phyloP scores from a whole-genome alignment of 1,284 basidiomycete species.

The Boletus semigastroideus region DNA sequence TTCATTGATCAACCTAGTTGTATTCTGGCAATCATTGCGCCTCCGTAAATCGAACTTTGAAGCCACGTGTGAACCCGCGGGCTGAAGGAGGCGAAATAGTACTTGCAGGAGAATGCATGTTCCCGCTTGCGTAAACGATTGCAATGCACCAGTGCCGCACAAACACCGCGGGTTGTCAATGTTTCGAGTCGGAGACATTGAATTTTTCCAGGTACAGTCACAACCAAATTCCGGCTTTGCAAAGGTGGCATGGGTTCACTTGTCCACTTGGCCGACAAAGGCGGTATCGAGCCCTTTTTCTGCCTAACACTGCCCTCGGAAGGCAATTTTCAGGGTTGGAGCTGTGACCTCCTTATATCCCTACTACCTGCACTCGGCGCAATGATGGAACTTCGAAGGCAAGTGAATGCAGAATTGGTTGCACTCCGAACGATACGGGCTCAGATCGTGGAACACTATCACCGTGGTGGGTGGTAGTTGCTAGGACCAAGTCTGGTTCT shows the following conservation, averaged over 20 bases:
- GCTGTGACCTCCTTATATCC: background rate
- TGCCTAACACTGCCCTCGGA: background rate
- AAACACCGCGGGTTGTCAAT: background rate
- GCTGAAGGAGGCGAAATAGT: background rate
- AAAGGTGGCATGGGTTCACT: background rate
- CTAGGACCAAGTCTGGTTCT: background rate
- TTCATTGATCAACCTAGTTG: too few relatives aligned
- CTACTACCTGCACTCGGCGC: background rate
- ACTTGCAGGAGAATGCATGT: constrained; percentile 3
- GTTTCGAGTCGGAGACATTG: background rate
- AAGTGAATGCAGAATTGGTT: background rate
- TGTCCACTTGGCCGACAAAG: background rate
- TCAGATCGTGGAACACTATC: background rate
- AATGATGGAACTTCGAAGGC: background rate
- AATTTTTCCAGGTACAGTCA: background rate
- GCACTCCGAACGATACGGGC: background rate
- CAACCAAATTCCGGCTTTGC: background rate
- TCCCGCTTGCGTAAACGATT: constrained; percentile 5
- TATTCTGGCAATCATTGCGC: too few relatives aligned
- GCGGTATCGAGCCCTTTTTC: background rate
- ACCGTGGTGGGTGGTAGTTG: background rate
- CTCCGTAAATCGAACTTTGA: too few relatives aligned
- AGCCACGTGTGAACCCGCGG: background rate
- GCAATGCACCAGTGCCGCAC: background rate
- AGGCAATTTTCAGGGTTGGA: background rate